Evolutionary conservation across 2,329 filamentous ascomycete genomes (phyloP), one percentile per base, ranked within the genome.

Genomic region (Coniochaeta ligniaria): DNA sequence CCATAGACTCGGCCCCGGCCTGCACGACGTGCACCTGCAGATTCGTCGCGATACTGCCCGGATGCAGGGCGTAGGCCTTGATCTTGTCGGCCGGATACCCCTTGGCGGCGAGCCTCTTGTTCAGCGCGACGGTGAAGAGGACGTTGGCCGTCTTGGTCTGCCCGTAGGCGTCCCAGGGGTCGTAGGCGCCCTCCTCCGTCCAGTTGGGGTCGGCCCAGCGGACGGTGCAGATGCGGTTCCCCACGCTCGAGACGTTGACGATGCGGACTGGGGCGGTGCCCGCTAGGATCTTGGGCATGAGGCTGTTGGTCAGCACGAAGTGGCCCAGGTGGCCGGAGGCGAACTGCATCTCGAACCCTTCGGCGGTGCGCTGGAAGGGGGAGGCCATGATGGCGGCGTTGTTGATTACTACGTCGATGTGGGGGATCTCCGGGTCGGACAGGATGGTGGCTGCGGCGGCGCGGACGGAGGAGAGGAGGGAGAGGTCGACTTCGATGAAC

Each of bases 111-210:
- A 67, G 64, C 12, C 69, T 69, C 60, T 66, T 65, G 33, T 73
- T 75, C 31, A 79, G 68, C 1, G 69, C 72, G 1, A 76, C 63
- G 1, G 75, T 70, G 63, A 76, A 76, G 38, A 81, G 65, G 55
- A 80, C 73, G 59, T 78, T 78, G 22, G 77, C 78, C 3, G 75
- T 76, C 69, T 81, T 81, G 47, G 69, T 68, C 60, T 80, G 76
- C 5, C 74, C 76, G 65, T 81, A 80, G 3, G 72, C 72, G 9
- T 65, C 64, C 66, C 74, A 76, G 31, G 66, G 68, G 41, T 62
- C 66, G 65, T 76, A 78, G 2, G 69, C 66, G 38, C 66, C 69
- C 2, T 63, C 65, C 41, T 60, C 60, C 8, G 64, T 59, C 60
- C 64, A 72, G 59, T 69, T 71, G 26, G 70, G 69, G 60, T 72